Base-by-base conservation (phyloP, 1,284 basidiomycete species). In the Termitomyces sp. region DNA sequence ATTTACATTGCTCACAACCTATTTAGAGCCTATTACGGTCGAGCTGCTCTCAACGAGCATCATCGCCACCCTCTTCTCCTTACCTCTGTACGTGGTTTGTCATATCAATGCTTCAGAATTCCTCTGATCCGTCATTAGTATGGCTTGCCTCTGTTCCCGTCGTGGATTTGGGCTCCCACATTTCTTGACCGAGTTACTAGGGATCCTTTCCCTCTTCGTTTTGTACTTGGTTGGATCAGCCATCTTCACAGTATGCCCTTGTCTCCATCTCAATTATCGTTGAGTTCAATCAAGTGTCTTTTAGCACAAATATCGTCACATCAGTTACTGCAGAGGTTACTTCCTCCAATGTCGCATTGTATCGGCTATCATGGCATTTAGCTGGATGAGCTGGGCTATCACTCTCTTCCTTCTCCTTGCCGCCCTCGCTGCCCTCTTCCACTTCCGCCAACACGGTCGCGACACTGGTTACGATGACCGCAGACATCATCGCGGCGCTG, bases 211-310 rank as follows among this genome's bases (percentile, higher is more conserved):
- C 17, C 53, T 74, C 6, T 73, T 68, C 62, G 59, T 73, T 12
- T 65, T 74, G 66, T 72, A 65, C 58, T 65, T 75, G 24, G 66
- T 74, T 28, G 71, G 71, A 8, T 64, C 68, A 1, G 65, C 70
- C 2, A 65, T 73, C n/a, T 63, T 65, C 24, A 70, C 71, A 1
- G 70, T 74, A 60, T 48, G 67, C 58, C 10, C 24, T 6, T 1
- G 1, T 53, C 21, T 38, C 13, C 10, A 40, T 30, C 5, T 5
- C 15, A 21, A 2, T 1, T 5, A 7, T 44, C 24, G 0, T 6
- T 12, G 1, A 21, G 1, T 15, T n/a, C 45, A 2, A 36, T 2
- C 2, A 9, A 0, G 1, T 26, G 28, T 41, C 1, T 12, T 15
- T 9, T 45, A 73, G 72, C 60, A 65, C 50, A 59, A 64, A 31